Conservation (phyloP, 257 asterid species). For the Solanum corneliomulleri region DNA sequence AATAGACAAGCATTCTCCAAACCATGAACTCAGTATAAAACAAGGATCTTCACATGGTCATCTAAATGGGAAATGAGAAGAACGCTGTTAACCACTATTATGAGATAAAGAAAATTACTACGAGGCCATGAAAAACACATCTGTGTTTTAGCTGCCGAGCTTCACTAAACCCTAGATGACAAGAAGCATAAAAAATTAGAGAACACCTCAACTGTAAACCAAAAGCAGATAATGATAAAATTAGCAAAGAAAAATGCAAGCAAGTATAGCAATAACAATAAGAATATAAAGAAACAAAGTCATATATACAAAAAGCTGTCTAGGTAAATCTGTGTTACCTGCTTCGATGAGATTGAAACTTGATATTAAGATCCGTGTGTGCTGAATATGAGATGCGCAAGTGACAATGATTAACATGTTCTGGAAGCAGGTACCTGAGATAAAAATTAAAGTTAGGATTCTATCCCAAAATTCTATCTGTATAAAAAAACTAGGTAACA, state of each 20-base stretch:
- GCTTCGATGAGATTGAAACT: conserved; percentile 87
- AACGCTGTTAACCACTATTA: background rate
- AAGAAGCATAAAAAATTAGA: conserved; percentile 41
- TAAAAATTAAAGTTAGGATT: conserved; percentile 2
- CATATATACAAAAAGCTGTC: background rate
- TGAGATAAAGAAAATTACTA: conserved; percentile 56
- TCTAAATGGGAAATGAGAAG: background rate
- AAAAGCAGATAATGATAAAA: background rate
- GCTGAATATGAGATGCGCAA: conserved; percentile 86
- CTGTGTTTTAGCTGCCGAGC: conserved; percentile 62
- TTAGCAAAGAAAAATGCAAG: background rate
- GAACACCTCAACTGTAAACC: conserved; percentile 11
- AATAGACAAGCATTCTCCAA: background rate
- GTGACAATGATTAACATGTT: conserved; percentile 49
- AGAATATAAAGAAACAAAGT: conserved; percentile 2
- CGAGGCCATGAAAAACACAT: conserved; percentile 48
- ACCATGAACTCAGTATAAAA: background rate
- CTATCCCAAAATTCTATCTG: background rate
- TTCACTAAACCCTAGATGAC: conserved; percentile 67
- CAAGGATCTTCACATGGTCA: background rate
- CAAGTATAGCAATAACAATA: conserved; percentile 4
- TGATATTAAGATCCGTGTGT: conserved; percentile 73
- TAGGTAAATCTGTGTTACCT: conserved; percentile 28
- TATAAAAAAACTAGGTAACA: background rate
- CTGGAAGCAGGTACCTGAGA: conserved; percentile 76